Percentiles rank a stretch among this genome's conserved stretches.
These are phyloP conservation scores for Breviolum minutum DNA, from an alignment of 73 alveolate species.

Conservation along the genomic window DNA sequence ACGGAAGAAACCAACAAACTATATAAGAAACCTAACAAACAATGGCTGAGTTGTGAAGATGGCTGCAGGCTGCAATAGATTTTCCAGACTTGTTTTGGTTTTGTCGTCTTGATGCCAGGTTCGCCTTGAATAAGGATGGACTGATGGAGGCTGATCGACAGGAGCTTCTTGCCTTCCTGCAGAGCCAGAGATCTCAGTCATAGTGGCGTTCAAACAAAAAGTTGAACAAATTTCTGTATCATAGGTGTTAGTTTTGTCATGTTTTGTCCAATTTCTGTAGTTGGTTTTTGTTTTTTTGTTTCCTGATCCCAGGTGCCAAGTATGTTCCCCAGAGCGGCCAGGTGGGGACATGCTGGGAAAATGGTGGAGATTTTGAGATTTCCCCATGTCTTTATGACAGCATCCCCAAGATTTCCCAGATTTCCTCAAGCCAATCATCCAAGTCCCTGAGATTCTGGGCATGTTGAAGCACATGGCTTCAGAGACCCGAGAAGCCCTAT, in stretches of 20 bases:
- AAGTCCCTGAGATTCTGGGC: not conserved
- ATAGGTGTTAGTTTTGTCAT: no score
- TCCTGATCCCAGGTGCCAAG: not conserved
- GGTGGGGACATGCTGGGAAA: not conserved
- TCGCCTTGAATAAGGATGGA: conserved; percentile 16
- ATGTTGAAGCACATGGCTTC: conserved; percentile 51
- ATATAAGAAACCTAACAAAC: no score
- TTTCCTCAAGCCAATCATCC: not conserved
- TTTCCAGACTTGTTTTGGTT: no score
- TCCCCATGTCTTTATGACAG: not conserved
- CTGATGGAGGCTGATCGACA: conserved; percentile 29
- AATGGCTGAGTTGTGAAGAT: no score
- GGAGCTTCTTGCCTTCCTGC: conserved; percentile 35
- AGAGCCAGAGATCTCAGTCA: not conserved
- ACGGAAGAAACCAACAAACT: no score
- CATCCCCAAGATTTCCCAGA: not conserved
- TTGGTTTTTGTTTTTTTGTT: not conserved
- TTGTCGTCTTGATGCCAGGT: no score
- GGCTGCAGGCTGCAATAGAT: no score
- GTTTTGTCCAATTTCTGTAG: no score
- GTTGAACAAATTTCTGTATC: no score
- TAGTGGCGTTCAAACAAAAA: not conserved
- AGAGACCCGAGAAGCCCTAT: conserved; percentile 7
- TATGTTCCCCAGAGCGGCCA: conserved; percentile 40
- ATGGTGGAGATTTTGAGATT: not conserved